Evolutionary conservation across 345 rosid species (phyloP).

Genomic region (Rubroshorea leprosula): DNA sequence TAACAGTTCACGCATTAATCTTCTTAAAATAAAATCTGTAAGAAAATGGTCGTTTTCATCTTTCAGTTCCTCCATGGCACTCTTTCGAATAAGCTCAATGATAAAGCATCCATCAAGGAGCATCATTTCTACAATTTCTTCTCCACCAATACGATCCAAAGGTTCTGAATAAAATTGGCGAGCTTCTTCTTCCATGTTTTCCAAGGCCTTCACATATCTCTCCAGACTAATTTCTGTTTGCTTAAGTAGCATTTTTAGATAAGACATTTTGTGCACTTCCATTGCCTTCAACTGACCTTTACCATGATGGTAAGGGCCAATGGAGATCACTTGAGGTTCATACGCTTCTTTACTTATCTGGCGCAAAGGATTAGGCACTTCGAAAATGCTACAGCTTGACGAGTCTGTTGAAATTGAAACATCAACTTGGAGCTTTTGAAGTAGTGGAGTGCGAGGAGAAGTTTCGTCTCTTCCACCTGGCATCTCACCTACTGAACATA

Average conservation of each 20-base stretch:
- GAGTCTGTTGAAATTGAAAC: neutral
- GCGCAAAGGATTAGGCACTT: constrained; percentile 6
- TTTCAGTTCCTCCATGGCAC: neutral
- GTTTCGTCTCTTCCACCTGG: too few relatives aligned
- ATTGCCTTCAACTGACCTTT: constrained; percentile 9
- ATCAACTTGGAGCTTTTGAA: too few relatives aligned
- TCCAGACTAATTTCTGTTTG: neutral
- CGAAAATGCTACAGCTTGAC: constrained; percentile 4
- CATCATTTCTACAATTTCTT: constrained; percentile 25
- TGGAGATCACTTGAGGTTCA: constrained; percentile 20
- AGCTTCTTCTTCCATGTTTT: constrained; percentile 19
- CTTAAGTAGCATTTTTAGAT: constrained; percentile 12
- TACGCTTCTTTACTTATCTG: constrained; percentile 12
- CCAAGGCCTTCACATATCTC: neutral
- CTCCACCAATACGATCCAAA: neutral
- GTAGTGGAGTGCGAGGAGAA: too few relatives aligned
- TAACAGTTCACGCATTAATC: constrained; percentile 12
- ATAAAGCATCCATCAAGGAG: constrained; percentile 29
- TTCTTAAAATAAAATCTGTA: neutral
- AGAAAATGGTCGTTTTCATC: neutral
- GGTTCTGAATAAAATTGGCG: constrained; percentile 16
- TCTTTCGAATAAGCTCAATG: constrained; percentile 13
- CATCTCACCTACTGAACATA: too few relatives aligned
- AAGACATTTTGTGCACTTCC: constrained; percentile 14
- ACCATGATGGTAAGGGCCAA: constrained; percentile 20